Conservation (phyloP, 2,329 filamentous ascomycete species). For the Fusarium armeniacum region DNA sequence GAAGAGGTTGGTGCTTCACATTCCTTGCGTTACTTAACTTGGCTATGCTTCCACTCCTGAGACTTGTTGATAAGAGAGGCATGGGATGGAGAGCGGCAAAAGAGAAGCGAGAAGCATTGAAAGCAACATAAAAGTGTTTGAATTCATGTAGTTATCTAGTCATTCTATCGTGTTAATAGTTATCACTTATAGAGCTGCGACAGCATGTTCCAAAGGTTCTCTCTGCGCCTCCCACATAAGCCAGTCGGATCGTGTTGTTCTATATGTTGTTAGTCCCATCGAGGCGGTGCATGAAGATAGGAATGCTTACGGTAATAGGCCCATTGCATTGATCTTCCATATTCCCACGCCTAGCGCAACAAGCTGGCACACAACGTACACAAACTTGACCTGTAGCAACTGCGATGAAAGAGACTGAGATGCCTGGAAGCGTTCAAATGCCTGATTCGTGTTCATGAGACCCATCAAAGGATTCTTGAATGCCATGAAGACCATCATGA, state of each 20-base stretch:
- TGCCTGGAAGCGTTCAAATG: constrained; percentile 88
- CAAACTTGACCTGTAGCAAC: constrained; percentile 85
- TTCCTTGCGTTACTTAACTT: constrained; percentile 67
- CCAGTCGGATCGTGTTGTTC: constrained; percentile 97
- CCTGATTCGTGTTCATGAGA: constrained; percentile 83
- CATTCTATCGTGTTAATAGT: constrained; percentile 22
- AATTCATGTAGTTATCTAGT: constrained; percentile 9
- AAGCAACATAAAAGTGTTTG: constrained; percentile 4
- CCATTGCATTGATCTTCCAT: constrained; percentile 98
- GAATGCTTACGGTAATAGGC: constrained; percentile 84
- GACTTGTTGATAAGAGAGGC: constrained; percentile 63
- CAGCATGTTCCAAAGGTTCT: constrained; percentile 75
- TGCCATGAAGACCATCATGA: constrained; percentile 99
- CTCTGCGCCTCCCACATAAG: constrained; percentile 91
- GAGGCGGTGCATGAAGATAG: not conserved
- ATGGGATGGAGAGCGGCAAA: constrained; percentile 67
- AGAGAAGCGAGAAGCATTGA: constrained; percentile 54
- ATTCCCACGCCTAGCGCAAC: constrained; percentile 86
- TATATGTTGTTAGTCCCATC: constrained; percentile 55
- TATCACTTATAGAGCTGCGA: constrained; percentile 68
- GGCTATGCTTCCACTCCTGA: constrained; percentile 63
- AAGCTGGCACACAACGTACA: constrained; percentile 90
- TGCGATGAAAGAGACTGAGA: constrained; percentile 80
- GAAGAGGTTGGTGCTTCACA: constrained; percentile 73
- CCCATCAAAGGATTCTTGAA: constrained; percentile 97